Percentiles rank a stretch among this genome's conserved stretches.
These are phyloP conservation scores for Claviceps sp. DNA, from an alignment of 2,329 filamentous ascomycete species.

Conservation along the genomic window DNA sequence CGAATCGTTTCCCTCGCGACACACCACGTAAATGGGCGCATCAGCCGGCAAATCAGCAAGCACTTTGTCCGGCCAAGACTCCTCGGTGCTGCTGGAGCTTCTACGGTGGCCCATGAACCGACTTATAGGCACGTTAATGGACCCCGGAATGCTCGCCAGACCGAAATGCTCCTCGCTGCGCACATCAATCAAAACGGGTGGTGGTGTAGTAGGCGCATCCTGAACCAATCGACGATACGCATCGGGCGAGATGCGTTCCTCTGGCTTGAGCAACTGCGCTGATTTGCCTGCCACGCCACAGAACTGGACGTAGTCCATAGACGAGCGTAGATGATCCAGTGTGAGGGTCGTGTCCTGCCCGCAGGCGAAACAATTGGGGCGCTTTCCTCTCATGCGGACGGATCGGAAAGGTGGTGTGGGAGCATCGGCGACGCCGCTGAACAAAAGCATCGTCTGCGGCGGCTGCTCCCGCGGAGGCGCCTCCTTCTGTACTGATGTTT, in stretches of 20 bases:
- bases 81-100: conserved; percentile 12
- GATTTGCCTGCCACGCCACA: conserved; percentile 50
- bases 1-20: conserved; percentile 66
- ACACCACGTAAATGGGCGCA: conserved; percentile 56
- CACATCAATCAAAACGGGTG: conserved; percentile 58
- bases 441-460: conserved; percentile 31
- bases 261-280: conserved; percentile 40
- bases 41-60: conserved; percentile 24
- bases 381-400: conserved; percentile 57
- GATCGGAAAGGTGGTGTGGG: conserved; percentile 44
- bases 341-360: conserved; percentile 47
- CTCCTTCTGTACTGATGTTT: background rate
- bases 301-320: conserved; percentile 74
- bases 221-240: conserved; percentile 35
- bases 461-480: conserved; percentile 9
- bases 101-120: conserved; percentile 40
- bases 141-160: conserved; percentile 62
- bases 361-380: conserved; percentile 65
- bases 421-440: conserved; percentile 27
- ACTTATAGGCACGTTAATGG: conserved; percentile 52
- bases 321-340: conserved; percentile 43
- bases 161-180: conserved; percentile 75
- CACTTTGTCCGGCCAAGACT: conserved; percentile 20
- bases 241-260: conserved; percentile 54
- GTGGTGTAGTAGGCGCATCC: conserved; percentile 21